Conservation (phyloP, 2,329 filamentous ascomycete species). For the Sclerotinia spermophila region DNA sequence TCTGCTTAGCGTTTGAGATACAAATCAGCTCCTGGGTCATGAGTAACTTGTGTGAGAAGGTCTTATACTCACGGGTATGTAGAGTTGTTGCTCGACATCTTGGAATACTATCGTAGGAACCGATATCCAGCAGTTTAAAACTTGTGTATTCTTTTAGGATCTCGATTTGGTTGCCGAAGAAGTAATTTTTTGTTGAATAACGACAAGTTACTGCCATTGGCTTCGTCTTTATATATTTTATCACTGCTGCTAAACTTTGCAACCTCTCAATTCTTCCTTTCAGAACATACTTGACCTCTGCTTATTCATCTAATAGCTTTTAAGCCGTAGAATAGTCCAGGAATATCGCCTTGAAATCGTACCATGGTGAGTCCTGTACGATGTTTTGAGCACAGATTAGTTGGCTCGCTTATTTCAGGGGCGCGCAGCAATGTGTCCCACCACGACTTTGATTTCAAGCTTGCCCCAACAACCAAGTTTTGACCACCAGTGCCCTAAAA, state of each 20-base stretch:
- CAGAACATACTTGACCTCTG: background rate
- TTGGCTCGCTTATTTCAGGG: slow-evolving; percentile 5
- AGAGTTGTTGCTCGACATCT: background rate
- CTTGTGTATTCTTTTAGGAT: no score
- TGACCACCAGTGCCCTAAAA: background rate
- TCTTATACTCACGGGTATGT: slow-evolving; percentile 4
- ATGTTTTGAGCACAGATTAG: background rate
- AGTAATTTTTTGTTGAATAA: background rate
- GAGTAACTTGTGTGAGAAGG: background rate
- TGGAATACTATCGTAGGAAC: background rate
- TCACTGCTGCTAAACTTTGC: background rate
- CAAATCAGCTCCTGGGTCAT: background rate
- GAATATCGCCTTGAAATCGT: background rate
- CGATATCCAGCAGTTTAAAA: background rate
- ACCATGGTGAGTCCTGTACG: background rate
- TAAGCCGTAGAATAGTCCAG: background rate
- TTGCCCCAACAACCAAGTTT: background rate
- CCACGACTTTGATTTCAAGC: background rate
- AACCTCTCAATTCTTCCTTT: background rate
- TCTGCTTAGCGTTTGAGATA: background rate
- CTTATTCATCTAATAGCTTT: background rate
- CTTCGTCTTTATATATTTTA: background rate
- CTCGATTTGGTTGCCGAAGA: no score
- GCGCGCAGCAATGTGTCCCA: no score
- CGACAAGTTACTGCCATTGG: no score